These are phyloP conservation scores for Backusella westeae DNA, from an alignment of 192 early-diverging fungal species.

Conservation along the genomic window DNA sequence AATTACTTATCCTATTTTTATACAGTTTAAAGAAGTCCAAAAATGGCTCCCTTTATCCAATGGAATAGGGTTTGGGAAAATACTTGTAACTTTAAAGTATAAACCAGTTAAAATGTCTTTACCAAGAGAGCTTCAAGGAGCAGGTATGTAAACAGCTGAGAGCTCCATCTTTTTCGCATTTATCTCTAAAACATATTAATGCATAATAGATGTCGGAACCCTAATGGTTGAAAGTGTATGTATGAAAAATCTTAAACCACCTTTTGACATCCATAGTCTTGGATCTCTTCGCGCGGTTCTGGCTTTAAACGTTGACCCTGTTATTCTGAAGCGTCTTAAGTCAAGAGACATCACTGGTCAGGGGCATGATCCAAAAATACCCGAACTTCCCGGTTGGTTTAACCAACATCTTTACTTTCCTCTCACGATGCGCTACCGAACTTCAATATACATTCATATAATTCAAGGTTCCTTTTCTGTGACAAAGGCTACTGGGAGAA, in stretches of 20 bases:
- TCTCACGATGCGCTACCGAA: constrained; percentile 21
- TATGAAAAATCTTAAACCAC: constrained; percentile 2
- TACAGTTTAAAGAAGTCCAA: constrained; percentile 11
- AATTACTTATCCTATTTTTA: background rate
- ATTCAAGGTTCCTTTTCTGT: background rate
- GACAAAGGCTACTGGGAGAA: constrained; percentile 13
- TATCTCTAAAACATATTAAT: background rate
- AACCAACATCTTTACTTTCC: constrained; percentile 20
- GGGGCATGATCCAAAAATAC: background rate
- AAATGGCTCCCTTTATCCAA: constrained; percentile 26
- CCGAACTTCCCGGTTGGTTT: constrained; percentile 8
- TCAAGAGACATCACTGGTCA: constrained; percentile 1
- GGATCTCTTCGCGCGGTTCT: constrained; percentile 6
- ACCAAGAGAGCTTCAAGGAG: constrained; percentile 9
- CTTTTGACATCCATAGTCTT: constrained; percentile 3
- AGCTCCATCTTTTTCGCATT: background rate
- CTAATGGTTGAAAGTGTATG: constrained; percentile 20
- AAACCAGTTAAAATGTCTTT: constrained; percentile 27
- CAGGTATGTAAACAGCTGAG: background rate
- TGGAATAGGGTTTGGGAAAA: constrained; percentile 32
- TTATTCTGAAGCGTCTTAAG: constrained; percentile 7
- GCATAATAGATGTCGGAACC: constrained; percentile 19
- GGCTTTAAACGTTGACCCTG: constrained; percentile 22
- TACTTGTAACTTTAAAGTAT: constrained; percentile 21
- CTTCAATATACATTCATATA: constrained; percentile 19